A percentile compares a stretch with the other conserved stretches of the same genome.
Evolutionary conservation across 345 rosid species (phyloP).

Genomic region (Anacardium occidentale): DNA sequence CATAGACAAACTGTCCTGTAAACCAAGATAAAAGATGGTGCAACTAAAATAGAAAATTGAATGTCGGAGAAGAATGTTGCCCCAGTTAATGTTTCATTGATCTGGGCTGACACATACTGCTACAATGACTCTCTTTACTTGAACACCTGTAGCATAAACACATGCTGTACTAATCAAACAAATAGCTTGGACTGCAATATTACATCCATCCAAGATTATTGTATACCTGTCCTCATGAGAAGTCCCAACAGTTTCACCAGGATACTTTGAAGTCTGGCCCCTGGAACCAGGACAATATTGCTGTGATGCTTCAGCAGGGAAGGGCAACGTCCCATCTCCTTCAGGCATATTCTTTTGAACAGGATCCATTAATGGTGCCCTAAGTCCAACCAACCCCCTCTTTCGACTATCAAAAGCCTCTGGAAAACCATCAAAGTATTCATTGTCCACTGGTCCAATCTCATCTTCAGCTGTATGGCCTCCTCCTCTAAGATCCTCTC

Average conservation of each 20-base stretch:
- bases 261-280: constrained; percentile 32
- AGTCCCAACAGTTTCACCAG: constrained; percentile 37
- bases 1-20: background rate
- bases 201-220: constrained; percentile 3
- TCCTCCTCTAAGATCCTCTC: constrained; percentile 35
- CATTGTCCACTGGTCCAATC: constrained; percentile 27
- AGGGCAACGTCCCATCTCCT: constrained; percentile 39
- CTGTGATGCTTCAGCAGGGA: constrained; percentile 29
- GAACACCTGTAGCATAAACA: background rate
- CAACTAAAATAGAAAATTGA: background rate
- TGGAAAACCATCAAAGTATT: constrained; percentile 35
- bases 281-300: constrained; percentile 36
- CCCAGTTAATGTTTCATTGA: constrained; percentile 2
- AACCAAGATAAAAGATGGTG: background rate
- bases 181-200: background rate
- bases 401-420: constrained; percentile 34
- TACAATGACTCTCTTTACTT: background rate
- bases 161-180: background rate
- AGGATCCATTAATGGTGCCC: constrained; percentile 29
- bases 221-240: constrained; percentile 50
- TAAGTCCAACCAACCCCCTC: constrained; percentile 34
- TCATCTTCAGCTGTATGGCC: constrained; percentile 39
- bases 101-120: background rate
- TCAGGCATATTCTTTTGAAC: constrained; percentile 42
- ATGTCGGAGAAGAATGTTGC: background rate